Base-by-base conservation (phyloP, 331 rosid genomes). In the Erythrophleum ivorense region DNA sequence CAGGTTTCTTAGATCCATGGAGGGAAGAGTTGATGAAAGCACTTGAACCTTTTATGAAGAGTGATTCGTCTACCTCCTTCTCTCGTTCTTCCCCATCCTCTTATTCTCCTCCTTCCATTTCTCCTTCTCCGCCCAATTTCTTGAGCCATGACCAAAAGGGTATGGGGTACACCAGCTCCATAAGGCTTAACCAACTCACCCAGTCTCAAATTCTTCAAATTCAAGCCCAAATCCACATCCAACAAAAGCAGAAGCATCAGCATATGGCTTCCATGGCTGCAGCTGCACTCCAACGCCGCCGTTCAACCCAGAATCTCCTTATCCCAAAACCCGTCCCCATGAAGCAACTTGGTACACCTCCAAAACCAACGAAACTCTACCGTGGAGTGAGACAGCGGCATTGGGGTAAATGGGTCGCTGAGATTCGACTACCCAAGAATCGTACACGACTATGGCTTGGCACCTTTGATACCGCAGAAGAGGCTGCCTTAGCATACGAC, bases 351-450 rank as follows among this genome's bases (percentile, higher is more conserved):
- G 89, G 82, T 2, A n/a, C 76, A 48, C 67, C 84, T 3, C 18
- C 86, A 21, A 92, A 91, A 50, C 67, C 93, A 19, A 78, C 75
- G 1, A 93, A 93, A 58, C 92, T 90, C 0, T 95, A 91, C 88
- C 85, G 97, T 21, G 99, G 99, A 38, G 98, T 95, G 57, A 85
- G 99, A 58, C 98, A 91, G 83, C 79, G 98, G 12, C 97, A 95
- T 68, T 93, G 99, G 99, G 99, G 98, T 0, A 93, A 89, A 78
- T 95, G 98, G 99, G 99, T 95, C 0, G 98, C 99, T 0, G 99
- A 95, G 85, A 95, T 95, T 48, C 88, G 99, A 83, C 97, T 93
- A 67, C 99, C 98, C 1, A 91, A 84, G 87, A 95, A 95, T 81
- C 88, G 98, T 9, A 93, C 97, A 14, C 94, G 98, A 7, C 97